These are phyloP conservation scores for Podaxis mareebaensis DNA, from an alignment of 768 basidiomycete species.

Conservation along the genomic window DNA sequence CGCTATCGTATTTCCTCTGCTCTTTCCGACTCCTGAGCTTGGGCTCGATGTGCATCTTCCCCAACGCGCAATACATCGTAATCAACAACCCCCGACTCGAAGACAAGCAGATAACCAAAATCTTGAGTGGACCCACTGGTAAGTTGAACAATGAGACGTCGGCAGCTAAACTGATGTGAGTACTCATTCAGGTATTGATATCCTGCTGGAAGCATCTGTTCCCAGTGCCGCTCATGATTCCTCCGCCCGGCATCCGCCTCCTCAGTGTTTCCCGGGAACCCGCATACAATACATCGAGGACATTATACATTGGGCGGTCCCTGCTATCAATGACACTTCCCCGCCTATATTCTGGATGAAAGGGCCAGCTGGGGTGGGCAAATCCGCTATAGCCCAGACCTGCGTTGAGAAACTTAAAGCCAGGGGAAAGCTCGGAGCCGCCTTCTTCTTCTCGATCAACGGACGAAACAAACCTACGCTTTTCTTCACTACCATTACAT, in stretches of 20 bases:
- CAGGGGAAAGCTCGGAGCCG: neutral
- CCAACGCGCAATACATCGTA: slow-evolving; percentile 13
- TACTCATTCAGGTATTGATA: neutral
- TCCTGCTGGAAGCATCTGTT: neutral
- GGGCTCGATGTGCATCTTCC: neutral
- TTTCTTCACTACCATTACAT: slow-evolving; percentile 8
- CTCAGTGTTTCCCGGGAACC: neutral
- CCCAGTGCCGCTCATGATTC: neutral
- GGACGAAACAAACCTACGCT: neutral
- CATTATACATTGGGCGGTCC: neutral
- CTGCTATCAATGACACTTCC: neutral
- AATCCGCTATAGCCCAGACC: slow-evolving; percentile 10
- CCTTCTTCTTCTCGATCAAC: slow-evolving; percentile 11
- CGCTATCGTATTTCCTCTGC: too few relatives aligned
- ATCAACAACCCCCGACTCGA: neutral
- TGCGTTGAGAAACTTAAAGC: neutral
- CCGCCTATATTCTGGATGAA: slow-evolving; percentile 5
- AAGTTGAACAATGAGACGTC: neutral
- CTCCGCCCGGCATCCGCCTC: neutral
- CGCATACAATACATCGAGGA: neutral
- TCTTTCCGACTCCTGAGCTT: slow-evolving; percentile 13
- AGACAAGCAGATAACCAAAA: neutral
- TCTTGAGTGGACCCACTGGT: neutral
- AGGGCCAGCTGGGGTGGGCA: neutral
- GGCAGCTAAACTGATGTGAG: neutral